Conservation (phyloP, 768 basidiomycete species). For the Suillus variegatus region DNA sequence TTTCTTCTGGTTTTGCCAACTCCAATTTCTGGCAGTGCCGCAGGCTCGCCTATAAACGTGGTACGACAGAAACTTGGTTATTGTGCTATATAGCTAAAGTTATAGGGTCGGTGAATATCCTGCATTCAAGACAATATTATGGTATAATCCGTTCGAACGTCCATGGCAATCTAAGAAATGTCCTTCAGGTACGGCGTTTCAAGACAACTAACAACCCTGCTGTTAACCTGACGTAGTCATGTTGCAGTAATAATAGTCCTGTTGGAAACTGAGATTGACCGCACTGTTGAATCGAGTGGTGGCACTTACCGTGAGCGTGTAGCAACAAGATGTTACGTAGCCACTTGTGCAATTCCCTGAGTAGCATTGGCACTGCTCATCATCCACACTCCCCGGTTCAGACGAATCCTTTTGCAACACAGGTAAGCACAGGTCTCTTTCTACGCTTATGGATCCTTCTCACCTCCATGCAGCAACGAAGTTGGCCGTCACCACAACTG, state of each 20-base stretch:
- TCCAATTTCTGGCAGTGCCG: too few species aligned
- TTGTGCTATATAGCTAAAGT: too few species aligned
- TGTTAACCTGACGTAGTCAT: neutral
- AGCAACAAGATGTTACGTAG: neutral
- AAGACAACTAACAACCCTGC: neutral
- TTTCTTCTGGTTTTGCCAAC: neutral
- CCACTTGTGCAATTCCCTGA: neutral
- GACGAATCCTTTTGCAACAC: neutral
- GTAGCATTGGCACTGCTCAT: neutral
- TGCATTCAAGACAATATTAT: neutral
- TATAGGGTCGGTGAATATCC: too few species aligned
- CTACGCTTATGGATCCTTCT: neutral
- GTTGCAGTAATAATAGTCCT: neutral
- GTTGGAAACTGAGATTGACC: neutral
- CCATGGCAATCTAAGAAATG: neutral
- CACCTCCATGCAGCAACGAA: neutral
- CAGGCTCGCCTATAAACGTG: too few species aligned
- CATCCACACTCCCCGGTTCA: neutral
- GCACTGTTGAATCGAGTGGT: neutral
- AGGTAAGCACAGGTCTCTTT: neutral
- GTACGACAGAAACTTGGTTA: too few species aligned
- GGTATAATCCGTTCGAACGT: neutral
- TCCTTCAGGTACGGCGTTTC: neutral
- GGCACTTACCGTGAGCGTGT: neutral
- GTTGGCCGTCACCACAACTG: neutral